Evolutionary conservation across 192 early-diverging fungal genomes (phyloP).

Genomic region (Coemansia sp.): DNA sequence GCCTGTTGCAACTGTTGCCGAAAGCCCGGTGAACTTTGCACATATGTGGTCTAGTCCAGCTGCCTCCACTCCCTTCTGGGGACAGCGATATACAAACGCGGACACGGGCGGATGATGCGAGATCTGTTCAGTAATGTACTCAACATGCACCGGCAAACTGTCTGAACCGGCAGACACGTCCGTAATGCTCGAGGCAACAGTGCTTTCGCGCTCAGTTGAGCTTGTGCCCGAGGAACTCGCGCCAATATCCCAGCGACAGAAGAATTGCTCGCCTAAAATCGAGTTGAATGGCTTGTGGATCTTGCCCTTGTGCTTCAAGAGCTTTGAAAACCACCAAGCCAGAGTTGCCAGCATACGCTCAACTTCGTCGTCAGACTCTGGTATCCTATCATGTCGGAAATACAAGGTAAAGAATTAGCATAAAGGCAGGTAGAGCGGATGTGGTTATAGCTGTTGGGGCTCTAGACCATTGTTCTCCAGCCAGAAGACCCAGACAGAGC

Average conservation of each 20-base stretch:
- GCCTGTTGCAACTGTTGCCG: constrained; percentile 68
- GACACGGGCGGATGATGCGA: constrained; percentile 63
- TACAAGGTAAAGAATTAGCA: too few species aligned
- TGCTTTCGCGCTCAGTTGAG: constrained; percentile 20
- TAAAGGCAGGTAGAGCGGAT: too few species aligned
- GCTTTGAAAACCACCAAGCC: constrained; percentile 73
- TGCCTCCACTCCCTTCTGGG: constrained; percentile 62
- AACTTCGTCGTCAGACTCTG: constrained; percentile 61
- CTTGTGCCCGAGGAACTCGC: background rate
- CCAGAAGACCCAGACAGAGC: background rate
- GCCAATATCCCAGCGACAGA: constrained; percentile 58
- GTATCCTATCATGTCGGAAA: constrained; percentile 45
- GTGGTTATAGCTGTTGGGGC: too few species aligned
- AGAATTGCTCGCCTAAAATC: constrained; percentile 60
- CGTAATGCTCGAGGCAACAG: constrained; percentile 42
- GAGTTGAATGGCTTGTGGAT: constrained; percentile 63
- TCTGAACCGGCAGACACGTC: constrained; percentile 18
- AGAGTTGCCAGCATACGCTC: constrained; percentile 71
- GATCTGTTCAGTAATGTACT: constrained; percentile 65
- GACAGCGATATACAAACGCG: constrained; percentile 65
- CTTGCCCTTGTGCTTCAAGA: constrained; percentile 62
- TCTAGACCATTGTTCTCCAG: too few species aligned
- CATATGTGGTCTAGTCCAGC: constrained; percentile 70
- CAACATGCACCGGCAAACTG: constrained; percentile 38
- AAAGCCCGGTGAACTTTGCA: constrained; percentile 73